phyloP scores from a whole-genome alignment of 768 basidiomycete genomes.

The Mycena albidolilacea region DNA sequence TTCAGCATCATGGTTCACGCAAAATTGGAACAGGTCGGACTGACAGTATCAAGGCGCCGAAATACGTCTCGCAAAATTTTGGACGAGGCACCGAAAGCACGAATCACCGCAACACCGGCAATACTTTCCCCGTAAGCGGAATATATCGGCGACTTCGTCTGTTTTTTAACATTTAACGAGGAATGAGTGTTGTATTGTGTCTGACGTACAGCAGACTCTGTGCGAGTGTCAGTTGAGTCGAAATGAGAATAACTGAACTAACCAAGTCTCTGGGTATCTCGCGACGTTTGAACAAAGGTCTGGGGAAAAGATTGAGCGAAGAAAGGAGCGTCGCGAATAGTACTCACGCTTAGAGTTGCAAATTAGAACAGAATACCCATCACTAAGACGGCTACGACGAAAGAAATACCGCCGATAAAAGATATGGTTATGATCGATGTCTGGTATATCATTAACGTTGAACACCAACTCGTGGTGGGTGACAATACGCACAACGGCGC shows the following conservation, averaged over 20 bases:
- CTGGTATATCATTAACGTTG: neutral
- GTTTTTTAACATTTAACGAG: neutral
- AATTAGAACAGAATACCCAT: constrained; percentile 68
- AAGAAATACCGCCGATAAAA: constrained; percentile 82
- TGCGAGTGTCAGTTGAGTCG: constrained; percentile 55
- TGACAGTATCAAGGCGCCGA: constrained; percentile 77
- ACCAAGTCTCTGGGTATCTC: constrained; percentile 88
- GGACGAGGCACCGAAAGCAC: constrained; percentile 90
- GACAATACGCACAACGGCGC: neutral
- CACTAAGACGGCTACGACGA: constrained; percentile 70
- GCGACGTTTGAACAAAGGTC: constrained; percentile 85
- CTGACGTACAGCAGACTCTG: constrained; percentile 58
- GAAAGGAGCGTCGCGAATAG: neutral
- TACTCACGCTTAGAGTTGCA: constrained; percentile 67
- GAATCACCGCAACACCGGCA: constrained; percentile 75
- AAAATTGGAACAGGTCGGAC: neutral
- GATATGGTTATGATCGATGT: constrained; percentile 83
- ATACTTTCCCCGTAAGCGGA: constrained; percentile 71
- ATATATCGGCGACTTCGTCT: constrained; percentile 61
- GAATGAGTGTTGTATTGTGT: neutral
- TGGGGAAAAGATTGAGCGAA: neutral
- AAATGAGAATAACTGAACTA: constrained; percentile 43
- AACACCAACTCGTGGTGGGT: neutral
- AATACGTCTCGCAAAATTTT: constrained; percentile 91
- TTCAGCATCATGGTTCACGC: constrained; percentile 43